These are phyloP conservation scores for Candida ascalaphidarum DNA, from an alignment of 805 yeast species.

Conservation along the genomic window DNA sequence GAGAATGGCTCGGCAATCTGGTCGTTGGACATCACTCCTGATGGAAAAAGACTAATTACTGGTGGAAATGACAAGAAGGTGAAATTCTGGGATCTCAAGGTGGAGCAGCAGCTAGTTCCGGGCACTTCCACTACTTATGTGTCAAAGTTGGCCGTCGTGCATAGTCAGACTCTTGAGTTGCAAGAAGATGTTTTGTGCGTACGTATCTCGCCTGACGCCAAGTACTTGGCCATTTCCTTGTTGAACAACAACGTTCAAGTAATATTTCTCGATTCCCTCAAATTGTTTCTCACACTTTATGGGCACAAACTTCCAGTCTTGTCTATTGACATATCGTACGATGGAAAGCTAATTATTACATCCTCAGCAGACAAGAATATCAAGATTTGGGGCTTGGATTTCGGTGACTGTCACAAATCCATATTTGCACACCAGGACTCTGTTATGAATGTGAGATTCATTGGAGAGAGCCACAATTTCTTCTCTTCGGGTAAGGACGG, in stretches of 20 bases:
- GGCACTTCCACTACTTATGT: slow-evolving; percentile 49
- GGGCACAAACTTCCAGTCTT: slow-evolving; percentile 96
- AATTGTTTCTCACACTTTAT: slow-evolving; percentile 80
- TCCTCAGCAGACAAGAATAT: slow-evolving; percentile 97
- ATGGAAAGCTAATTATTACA: slow-evolving; percentile 79
- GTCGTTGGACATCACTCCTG: slow-evolving; percentile 81
- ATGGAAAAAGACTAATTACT: slow-evolving; percentile 77
- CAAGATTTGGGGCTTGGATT: slow-evolving; percentile 97
- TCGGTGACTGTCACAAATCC: slow-evolving; percentile 97
- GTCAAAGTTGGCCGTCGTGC: slow-evolving; percentile 52
- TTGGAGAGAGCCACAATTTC: slow-evolving; percentile 82
- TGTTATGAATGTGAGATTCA: slow-evolving; percentile 78
- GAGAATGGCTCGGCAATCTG: slow-evolving; percentile 59
- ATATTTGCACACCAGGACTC: slow-evolving; percentile 96
- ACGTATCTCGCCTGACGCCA: slow-evolving; percentile 71
- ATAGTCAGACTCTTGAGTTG: slow-evolving; percentile 75
- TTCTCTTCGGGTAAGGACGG: slow-evolving; percentile 89
- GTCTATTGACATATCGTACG: slow-evolving; percentile 83
- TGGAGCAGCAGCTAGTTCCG: slow-evolving; percentile 59
- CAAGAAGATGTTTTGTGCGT: slow-evolving; percentile 80
- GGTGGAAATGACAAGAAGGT: slow-evolving; percentile 92
- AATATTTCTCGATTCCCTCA: slow-evolving; percentile 77
- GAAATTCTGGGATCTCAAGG: slow-evolving; percentile 80
- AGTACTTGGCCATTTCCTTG: slow-evolving; percentile 71
- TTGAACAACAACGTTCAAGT: slow-evolving; percentile 95